Base-by-base conservation (phyloP, 2,329 filamentous ascomycete genomes). In the Davidsoniella virescens region DNA sequence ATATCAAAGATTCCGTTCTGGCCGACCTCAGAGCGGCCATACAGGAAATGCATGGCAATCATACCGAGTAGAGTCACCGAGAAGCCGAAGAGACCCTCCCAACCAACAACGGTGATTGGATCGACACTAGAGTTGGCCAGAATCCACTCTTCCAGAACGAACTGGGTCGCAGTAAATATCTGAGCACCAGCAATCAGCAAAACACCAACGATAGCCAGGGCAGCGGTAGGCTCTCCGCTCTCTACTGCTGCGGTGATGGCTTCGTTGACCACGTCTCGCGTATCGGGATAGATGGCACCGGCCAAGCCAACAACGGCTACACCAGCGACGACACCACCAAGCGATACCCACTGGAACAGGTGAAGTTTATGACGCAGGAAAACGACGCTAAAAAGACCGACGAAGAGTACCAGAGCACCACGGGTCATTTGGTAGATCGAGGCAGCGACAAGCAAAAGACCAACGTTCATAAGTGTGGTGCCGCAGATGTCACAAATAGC, bases 361-460 rank as follows among this genome's bases (percentile, higher is more conserved):
- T 80, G 76, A 33, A 98, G 72, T 57, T 78, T 82, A 44, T 87
- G 78, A 59, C 78, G 81, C 52, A 98, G 70, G 64, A 98, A 96
- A 10, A 94, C 60, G 25, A 98, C 88, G 60, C 87, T 94, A 67
- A 98, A 95, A 0, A 96, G 69, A 0, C 92, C 92, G 17, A 98
- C 92, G 59, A 98, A 98, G 5, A 98, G 73, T 2, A 98, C 90
- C 40, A 98, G 72, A 0, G 92, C 92, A 7, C 92, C 92, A 53
- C 92, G 75, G 1, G 90, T 96, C 92, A 98, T 98, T 67, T 98
- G 92, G 67, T 95, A 98, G 60, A 98, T 95, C 54, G 86, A 93
- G 1, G 92, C 87, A 10, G 86, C 92, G 20, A 96, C 88, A 62
- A 96, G 88, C 45, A 96, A 73, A 57, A 98, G 72, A 3, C 92